phyloP scores from a whole-genome alignment of 176 grass and related monocot genomes.

The Carex parvula region DNA sequence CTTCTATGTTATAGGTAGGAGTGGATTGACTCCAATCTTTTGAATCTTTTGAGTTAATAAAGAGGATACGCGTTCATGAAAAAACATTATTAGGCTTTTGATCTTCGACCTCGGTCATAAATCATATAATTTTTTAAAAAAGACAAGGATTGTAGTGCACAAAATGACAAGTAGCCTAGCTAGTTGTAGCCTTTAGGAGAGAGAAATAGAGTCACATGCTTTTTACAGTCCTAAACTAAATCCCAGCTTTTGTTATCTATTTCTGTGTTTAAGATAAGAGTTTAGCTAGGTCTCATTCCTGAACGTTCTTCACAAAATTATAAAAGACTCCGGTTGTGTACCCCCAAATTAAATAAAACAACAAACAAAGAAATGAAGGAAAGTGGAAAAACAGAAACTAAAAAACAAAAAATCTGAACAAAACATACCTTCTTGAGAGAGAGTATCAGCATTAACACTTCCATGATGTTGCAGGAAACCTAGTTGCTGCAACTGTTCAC shows the following conservation, averaged over 20 bases:
- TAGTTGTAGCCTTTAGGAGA: constrained; percentile 10
- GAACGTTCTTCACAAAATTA: constrained; percentile 1
- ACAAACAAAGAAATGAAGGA: not conserved
- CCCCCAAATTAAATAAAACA: not conserved
- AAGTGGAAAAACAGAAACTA: not conserved
- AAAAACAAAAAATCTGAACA: not conserved
- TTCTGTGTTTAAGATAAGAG: not conserved
- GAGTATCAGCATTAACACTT: constrained; percentile 48
- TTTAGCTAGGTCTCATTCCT: not conserved
- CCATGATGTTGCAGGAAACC: constrained; percentile 25
- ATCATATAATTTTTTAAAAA: not conserved
- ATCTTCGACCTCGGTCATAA: not conserved
- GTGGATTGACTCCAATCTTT: no score
- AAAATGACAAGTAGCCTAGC: constrained; percentile 10
- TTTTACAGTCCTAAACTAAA: not conserved
- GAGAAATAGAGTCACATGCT: constrained; percentile 18
- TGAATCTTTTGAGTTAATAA: no score
- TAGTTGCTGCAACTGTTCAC: constrained; percentile 17
- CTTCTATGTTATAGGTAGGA: no score
- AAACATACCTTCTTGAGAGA: constrained; percentile 73
- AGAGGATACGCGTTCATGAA: no score
- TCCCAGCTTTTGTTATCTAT: not conserved
- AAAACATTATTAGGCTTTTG: not conserved
- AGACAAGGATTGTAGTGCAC: not conserved
- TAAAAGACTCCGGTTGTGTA: not conserved